Evolutionary conservation across 768 basidiomycete species (phyloP), one percentile per base, ranked within the genome.

Genomic region (Amanita inopinata): DNA sequence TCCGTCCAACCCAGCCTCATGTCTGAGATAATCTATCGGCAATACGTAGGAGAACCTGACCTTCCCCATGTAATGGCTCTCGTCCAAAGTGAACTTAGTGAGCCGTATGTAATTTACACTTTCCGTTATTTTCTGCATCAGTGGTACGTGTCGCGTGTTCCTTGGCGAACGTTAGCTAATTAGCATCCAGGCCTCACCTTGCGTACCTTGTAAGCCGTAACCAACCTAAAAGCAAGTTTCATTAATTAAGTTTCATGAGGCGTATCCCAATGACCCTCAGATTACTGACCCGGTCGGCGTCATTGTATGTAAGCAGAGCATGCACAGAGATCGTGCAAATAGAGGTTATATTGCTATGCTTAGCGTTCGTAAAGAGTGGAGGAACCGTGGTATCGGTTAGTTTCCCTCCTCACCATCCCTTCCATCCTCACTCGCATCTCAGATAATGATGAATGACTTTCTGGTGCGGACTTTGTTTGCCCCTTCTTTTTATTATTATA

Each of bases 321-420:
- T 76, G 58, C 96, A 98, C 64, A 69, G 70, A 43, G 74, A 82
- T 48, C 63, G 66, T 28, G 66, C 76, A 7, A 88, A 91, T 57
- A 65, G 96, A 57, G 96, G 96, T 10, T 99, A 99, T 59, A 94
- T 99, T 46, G 96, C 93, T 27, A 98, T 98, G 96, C 76, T 98
- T 43, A 90, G 88, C 55, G 91, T 97, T 20, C 73, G 75, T 60
- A 81, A 80, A 60, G 62, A 69, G 28, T 96, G 80, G 76, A 71
- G 94, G 27, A 85, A 94, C 61, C 78, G 82, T 40, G 94, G 96
- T 24, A 90, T 98, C 58, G 90, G 91, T 91, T 60, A 58, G 84
- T 73, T 44, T 48, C 46, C 48, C 41, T 51, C 55, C 48, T 52
- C 60, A 28, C 52, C 48, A 58, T 60, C 61, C 56, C 56, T 60